Conservation (phyloP, 1,284 basidiomycete genomes). For the Ganoderma leucocontextum region DNA sequence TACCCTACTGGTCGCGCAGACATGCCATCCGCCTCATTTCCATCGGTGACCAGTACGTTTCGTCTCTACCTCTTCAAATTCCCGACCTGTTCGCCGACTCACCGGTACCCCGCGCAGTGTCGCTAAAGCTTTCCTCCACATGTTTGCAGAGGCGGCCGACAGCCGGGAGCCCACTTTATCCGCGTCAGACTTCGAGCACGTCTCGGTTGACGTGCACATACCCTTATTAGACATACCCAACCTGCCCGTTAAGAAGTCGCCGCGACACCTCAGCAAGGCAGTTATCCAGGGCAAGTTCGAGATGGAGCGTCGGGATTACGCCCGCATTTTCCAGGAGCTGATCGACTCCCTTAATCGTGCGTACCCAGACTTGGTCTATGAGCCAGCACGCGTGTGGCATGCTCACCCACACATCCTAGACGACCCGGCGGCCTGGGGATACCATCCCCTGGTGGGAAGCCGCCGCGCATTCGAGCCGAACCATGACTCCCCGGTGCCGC, state of each 20-base stretch:
- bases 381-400: neutral
- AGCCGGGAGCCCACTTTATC: constrained; percentile 40
- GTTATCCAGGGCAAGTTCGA: constrained; percentile 49
- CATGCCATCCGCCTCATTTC: constrained; percentile 47
- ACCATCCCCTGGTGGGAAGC: constrained; percentile 42
- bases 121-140: constrained; percentile 40
- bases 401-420: constrained; percentile 33
- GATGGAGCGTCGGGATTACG: constrained; percentile 44
- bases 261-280: constrained; percentile 42
- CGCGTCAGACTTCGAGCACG: constrained; percentile 45
- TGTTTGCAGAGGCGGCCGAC: constrained; percentile 44
- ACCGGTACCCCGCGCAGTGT: constrained; percentile 38
- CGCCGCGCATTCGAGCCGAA: constrained; percentile 40
- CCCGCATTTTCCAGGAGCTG: constrained; percentile 44
- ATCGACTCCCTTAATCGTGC: constrained; percentile 41
- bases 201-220: constrained; percentile 47
- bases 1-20: constrained; percentile 46
- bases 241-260: constrained; percentile 32
- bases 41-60: constrained; percentile 46
- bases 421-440: constrained; percentile 47
- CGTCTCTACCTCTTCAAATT: neutral
- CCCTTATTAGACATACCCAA: constrained; percentile 46
- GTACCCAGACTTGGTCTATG: constrained; percentile 6
- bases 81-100: neutral
- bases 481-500: constrained; percentile 34